Base-by-base conservation (phyloP, 139 green algal species). In the Auxenochlorella pyrenoidosa region DNA sequence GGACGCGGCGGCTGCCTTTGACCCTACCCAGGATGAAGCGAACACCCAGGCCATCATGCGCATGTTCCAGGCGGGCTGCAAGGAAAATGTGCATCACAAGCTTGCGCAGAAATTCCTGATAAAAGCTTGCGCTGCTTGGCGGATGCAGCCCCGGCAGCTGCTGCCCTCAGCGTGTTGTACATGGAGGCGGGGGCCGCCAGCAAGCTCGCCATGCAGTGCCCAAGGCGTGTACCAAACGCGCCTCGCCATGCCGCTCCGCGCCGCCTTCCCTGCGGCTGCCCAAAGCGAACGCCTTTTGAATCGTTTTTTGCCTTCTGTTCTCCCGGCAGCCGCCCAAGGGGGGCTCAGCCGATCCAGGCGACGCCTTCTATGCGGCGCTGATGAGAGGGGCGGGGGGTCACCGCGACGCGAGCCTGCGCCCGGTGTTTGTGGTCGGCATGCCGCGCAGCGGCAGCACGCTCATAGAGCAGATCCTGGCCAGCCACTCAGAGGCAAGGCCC, bases 401-500 rank as follows among this genome's bases (percentile, higher is more conserved):
- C 63, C 38, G 60, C 0, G 80, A 60, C 30, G 21, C 22, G 1
- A 21, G 58, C 30, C 41, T 60, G 38, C 80, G 79, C 60, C 91
- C 92, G 30, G 70, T 97, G 18, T 97, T 97, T 80, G 90, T 97
- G 43, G 92, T 97, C 60, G 95, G 95, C 19, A 86, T 96, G 90
- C 93, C 95, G 0, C 82, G 95, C 30, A 96, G 92, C 30, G 95
- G 95, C 51, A 95, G 92, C 88, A 97, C 94, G 2, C 91, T 97
- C 36, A 81, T 97, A 43, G 95, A 97, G 89, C 91, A 94, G 83
- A 92, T 96, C 60, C 89, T 95, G 44, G 87, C 85, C 28, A 90
- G 78, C 40, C 93, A 96, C 86, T 86, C 90, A 6, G 21, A 92
- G 82, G 92, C 44, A 47, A 10, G 75, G 65, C 44, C 4, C 19